Conservation (phyloP, 768 basidiomycete genomes). For the Tylopilus subfusipes region DNA sequence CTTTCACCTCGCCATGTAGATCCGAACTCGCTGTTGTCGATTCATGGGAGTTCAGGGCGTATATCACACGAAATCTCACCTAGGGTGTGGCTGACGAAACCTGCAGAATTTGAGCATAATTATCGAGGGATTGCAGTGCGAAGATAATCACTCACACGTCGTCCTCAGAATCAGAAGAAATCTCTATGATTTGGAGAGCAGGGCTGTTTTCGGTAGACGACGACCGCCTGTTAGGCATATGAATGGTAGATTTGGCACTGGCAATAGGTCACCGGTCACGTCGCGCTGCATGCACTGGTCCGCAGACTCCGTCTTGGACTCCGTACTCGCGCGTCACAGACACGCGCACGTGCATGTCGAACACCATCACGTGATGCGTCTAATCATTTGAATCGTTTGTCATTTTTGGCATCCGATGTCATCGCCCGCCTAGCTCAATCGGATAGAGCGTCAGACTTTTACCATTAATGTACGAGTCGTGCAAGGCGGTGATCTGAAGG, state of each 20-base stretch:
- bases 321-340: no score
- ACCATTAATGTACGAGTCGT: conserved; percentile 32
- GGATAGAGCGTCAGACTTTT: conserved; percentile 68
- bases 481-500: conserved; percentile 63
- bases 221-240: not conserved
- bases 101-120: not conserved
- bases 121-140: not conserved
- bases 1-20: not conserved
- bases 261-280: not conserved
- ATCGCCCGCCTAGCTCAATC: conserved; percentile 64
- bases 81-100: not conserved
- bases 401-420: accelerated
- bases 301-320: no score
- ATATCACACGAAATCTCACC: conserved; percentile 13
- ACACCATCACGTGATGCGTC: conserved; percentile 11
- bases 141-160: conserved; percentile 30
- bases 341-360: conserved; percentile 16
- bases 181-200: conserved; percentile 45
- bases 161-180: conserved; percentile 48
- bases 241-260: not conserved
- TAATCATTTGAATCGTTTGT: conserved; percentile 21
- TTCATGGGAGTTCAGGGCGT: not conserved
- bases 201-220: not conserved
- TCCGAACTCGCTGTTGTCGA: conserved; percentile 2
- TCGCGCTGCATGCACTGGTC: no score